phyloP scores from a whole-genome alignment of 2,329 filamentous ascomycete genomes.

The Calonectria pseudoturangicola region DNA sequence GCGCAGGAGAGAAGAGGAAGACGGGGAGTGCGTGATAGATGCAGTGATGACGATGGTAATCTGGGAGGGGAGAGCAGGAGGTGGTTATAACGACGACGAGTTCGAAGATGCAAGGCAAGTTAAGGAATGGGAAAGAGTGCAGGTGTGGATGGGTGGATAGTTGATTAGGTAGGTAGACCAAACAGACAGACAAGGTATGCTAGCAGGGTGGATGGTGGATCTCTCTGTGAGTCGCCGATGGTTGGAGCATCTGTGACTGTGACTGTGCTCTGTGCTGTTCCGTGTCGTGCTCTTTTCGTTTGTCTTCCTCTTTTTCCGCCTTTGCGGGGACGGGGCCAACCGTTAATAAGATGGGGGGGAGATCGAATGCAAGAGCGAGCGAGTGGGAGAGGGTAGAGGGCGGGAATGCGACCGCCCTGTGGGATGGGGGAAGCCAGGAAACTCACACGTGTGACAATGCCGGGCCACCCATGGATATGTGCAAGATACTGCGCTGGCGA shows the following conservation, averaged over 20 bases:
- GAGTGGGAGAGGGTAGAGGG: not conserved
- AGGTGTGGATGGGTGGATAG: constrained; percentile 24
- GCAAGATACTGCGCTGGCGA: constrained; percentile 7
- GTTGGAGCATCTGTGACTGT: constrained; percentile 24
- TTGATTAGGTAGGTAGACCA: constrained; percentile 12
- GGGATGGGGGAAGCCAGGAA: constrained; percentile 36
- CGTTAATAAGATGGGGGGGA: not conserved
- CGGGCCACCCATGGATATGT: constrained; percentile 32
- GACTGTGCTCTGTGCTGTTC: constrained; percentile 24
- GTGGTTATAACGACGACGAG: constrained; percentile 22
- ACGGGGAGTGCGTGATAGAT: not conserved
- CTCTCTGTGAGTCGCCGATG: constrained; percentile 9
- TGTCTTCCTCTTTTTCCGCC: no score
- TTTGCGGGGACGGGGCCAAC: constrained; percentile 8
- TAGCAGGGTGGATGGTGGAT: constrained; percentile 26
- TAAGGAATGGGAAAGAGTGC: constrained; percentile 14
- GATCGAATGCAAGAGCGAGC: not conserved
- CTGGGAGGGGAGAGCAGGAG: constrained; percentile 15
- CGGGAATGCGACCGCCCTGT: constrained; percentile 10
- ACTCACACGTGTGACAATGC: constrained; percentile 41
- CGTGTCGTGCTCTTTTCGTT: not conserved
- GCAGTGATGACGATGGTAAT: not conserved
- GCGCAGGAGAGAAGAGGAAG: not conserved
- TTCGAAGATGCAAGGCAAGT: constrained; percentile 9
- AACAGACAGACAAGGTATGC: constrained; percentile 7